These are phyloP conservation scores for Citrus hindsii DNA, from an alignment of 345 rosid species.

Conservation along the genomic window DNA sequence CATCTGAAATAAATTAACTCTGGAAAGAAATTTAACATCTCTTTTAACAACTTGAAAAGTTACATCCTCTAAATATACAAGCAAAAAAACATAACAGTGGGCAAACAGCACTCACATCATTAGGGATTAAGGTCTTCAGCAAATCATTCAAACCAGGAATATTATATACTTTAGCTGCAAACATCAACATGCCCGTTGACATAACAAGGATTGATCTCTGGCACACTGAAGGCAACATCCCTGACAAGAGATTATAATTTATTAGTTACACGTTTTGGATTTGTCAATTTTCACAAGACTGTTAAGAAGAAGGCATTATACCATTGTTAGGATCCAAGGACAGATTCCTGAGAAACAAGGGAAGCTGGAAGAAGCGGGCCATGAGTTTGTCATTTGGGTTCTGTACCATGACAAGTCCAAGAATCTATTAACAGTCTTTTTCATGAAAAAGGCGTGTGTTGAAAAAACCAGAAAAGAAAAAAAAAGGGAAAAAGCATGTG, in stretches of 20 bases:
- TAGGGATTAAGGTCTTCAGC: constrained; percentile 48
- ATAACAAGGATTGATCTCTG: constrained; percentile 58
- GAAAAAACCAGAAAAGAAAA: neutral
- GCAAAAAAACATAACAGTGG: neutral
- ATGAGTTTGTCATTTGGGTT: constrained; percentile 56
- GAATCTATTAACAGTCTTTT: neutral
- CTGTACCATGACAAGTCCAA: constrained; percentile 41
- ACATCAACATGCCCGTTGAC: constrained; percentile 74
- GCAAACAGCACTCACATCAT: constrained; percentile 51
- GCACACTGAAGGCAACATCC: constrained; percentile 51
- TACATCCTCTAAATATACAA: neutral
- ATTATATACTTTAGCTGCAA: constrained; percentile 68
- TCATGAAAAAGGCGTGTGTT: neutral
- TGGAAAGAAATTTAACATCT: neutral
- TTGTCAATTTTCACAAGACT: neutral
- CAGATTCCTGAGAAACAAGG: constrained; percentile 59
- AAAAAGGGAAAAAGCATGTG: neutral
- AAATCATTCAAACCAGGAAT: constrained; percentile 51
- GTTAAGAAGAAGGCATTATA: constrained; percentile 28
- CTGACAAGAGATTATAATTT: constrained; percentile 31
- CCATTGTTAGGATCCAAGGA: constrained; percentile 59
- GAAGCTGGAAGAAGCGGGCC: constrained; percentile 77
- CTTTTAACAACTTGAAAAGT: neutral
- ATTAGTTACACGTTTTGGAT: constrained; percentile 10
- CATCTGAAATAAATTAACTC: neutral